Base-by-base conservation (phyloP, 805 yeast genomes). In the Hanseniaspora valbyensis region DNA sequence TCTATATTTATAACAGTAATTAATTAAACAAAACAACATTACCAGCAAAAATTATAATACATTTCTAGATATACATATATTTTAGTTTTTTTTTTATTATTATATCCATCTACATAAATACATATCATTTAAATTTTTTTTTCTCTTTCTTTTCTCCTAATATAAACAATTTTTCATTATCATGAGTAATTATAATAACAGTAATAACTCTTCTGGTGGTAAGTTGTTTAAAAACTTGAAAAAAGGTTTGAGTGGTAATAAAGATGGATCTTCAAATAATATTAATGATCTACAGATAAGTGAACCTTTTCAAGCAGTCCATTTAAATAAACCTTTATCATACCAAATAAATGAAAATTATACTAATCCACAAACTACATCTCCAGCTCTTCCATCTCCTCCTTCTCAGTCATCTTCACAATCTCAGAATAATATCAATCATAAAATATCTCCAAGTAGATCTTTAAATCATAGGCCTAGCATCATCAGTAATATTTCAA, bases 231-330 rank as follows among this genome's bases (percentile, higher is more conserved):
- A 45, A n/a, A 51, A 45, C 28, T 34, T 51, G 14, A 51, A 45
- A 24, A 51, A 51, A 25, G 45, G 42, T 10, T 29, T 42, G 13
- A 32, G 34, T 24, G 24, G 33, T 13, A 18, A 30, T 26, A 50
- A 38, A 29, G 42, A 42, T 8, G 19, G 24, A 18, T 5, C 21
- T 8, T 18, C 24, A 16, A 18, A 21, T 7, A 16, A 21, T 25
- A 10, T 24, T 2, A 21, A 14, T 30, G 44, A 38, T 6, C 14
- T 50, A 10, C 38, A 40, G 18, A 50, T 50, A 1, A 50, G 53
- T 28, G 53, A 50, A 19, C 53, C 53, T 13, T 39, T 50, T 28
- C 33, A 50, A 19, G 50, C 50, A 13, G 38, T 44, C 6, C 53
- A 50, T 32, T 4, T 50, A 24, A 44, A 25, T 9, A 36, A 42